Conservation (phyloP, 2,329 filamentous ascomycete species). For the Celoporthe dispersa region DNA sequence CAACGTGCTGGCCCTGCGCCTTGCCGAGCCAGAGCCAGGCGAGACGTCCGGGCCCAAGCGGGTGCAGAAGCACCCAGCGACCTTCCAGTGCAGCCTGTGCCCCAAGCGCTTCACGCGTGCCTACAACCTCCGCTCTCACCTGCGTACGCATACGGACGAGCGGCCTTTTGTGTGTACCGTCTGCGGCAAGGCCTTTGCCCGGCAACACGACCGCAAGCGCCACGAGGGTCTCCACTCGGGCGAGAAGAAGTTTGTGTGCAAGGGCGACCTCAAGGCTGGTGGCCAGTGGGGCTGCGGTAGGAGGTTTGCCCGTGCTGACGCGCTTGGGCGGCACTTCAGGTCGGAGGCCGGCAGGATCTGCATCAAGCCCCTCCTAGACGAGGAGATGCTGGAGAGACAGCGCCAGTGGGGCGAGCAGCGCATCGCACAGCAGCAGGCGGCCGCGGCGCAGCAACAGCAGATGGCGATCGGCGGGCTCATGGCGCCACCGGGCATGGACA, state of each 20-base stretch:
- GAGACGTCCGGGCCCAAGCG: constrained; percentile 70
- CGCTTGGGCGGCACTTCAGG: constrained; percentile 90
- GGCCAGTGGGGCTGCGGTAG: constrained; percentile 92
- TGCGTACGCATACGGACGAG: constrained; percentile 96
- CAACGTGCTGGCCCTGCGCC: constrained; percentile 78
- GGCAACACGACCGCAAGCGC: constrained; percentile 95
- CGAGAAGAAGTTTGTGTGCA: constrained; percentile 98
- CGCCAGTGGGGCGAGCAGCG: constrained; percentile 75
- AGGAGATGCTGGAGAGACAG: constrained; percentile 85
- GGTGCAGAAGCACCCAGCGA: constrained; percentile 96
- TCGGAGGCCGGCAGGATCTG: constrained; percentile 95
- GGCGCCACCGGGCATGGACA: constrained; percentile 62
- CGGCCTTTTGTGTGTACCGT: constrained; percentile 96
- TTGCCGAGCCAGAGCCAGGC: constrained; percentile 86
- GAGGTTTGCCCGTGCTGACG: constrained; percentile 92
- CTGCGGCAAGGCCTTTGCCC: constrained; percentile 95
- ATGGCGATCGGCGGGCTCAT: constrained; percentile 59
- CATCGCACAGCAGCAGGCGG: constrained; percentile 54
- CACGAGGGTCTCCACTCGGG: constrained; percentile 96
- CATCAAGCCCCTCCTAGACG: constrained; percentile 95
- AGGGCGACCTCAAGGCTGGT: constrained; percentile 82
- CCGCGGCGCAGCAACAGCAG: constrained; percentile 53
- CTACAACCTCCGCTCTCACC: constrained; percentile 93
- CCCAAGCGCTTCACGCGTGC: constrained; percentile 96
- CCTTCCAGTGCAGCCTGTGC: constrained; percentile 91